Percentiles rank a stretch among this genome's conserved stretches.
These are phyloP conservation scores for Acorus gramineus DNA, from an alignment of 106 monocot species.

Conservation along the genomic window DNA sequence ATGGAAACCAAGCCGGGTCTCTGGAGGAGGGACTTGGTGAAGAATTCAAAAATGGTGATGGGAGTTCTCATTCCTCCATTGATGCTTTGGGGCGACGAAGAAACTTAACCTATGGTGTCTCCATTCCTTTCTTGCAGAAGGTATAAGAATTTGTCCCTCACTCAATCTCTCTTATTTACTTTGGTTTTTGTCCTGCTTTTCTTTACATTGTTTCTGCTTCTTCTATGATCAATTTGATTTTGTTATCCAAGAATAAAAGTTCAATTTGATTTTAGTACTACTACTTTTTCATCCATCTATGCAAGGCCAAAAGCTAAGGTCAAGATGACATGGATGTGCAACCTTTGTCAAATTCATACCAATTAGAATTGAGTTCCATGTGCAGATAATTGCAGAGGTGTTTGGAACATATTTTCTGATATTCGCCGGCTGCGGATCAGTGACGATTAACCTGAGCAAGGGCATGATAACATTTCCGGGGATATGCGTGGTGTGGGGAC, in stretches of 20 bases:
- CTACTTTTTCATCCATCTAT: too few species aligned
- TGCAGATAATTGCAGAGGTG: constrained; percentile 61
- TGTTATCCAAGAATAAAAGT: too few species aligned
- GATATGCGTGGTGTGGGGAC: constrained; percentile 62
- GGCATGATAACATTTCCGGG: constrained; percentile 68
- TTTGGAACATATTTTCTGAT: constrained; percentile 72
- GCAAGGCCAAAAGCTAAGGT: too few species aligned
- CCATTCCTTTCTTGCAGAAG: constrained; percentile 45
- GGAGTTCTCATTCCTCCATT: too few species aligned
- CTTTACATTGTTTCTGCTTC: neutral
- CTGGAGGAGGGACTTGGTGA: constrained; percentile 28
- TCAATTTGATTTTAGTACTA: too few species aligned
- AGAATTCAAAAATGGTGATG: neutral
- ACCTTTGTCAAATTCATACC: too few species aligned
- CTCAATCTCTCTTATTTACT: neutral
- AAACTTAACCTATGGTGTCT: neutral
- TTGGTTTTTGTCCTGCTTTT: neutral
- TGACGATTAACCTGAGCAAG: constrained; percentile 48
- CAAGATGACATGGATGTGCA: too few species aligned
- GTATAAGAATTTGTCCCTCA: neutral
- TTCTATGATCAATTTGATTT: neutral
- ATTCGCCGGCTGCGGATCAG: constrained; percentile 70
- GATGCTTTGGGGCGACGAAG: too few species aligned
- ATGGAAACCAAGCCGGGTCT: constrained; percentile 15
- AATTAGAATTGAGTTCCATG: neutral